These are phyloP conservation scores for Zea mays DNA, from an alignment of 176 grass and related monocot genomes.

Conservation along the genomic window DNA sequence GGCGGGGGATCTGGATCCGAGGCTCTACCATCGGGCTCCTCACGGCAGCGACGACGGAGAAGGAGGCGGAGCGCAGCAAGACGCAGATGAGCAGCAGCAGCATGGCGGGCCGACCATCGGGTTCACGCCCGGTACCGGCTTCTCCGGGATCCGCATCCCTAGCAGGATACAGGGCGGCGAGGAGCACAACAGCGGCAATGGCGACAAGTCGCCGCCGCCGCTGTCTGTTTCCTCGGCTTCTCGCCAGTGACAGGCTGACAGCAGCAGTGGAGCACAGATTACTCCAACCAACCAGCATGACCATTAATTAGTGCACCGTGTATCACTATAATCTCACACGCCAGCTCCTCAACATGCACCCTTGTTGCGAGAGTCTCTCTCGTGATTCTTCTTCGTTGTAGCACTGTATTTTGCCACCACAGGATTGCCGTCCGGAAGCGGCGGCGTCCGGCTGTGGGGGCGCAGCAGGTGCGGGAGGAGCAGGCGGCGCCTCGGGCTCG, in stretches of 20 bases:
- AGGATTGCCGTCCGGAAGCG: background rate
- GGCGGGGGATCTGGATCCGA: too few species aligned
- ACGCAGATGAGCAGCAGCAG: too few species aligned
- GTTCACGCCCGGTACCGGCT: conserved; percentile 58
- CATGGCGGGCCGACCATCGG: conserved; percentile 20
- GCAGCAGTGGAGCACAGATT: conserved; percentile 45
- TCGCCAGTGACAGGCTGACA: conserved; percentile 78
- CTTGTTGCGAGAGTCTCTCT: conserved; percentile 41
- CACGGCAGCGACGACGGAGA: too few species aligned
- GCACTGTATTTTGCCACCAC: too few species aligned
- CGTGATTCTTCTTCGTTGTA: background rate
- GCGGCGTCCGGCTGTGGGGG: background rate
- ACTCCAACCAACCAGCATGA: conserved; percentile 19
- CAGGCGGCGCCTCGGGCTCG: conserved; percentile 12
- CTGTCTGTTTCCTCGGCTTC: conserved; percentile 77
- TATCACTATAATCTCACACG: too few species aligned
- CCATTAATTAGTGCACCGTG: background rate
- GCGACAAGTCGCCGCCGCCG: conserved; percentile 68
- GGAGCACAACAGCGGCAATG: conserved; percentile 69
- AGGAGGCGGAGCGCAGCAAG: too few species aligned
- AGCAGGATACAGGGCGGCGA: conserved; percentile 91
- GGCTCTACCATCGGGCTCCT: too few species aligned
- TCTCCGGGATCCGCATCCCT: conserved; percentile 82
- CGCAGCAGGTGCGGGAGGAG: background rate
- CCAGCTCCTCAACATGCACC: conserved; percentile 38